A percentile compares a stretch with the other conserved stretches of the same genome.
phyloP scores from a whole-genome alignment of 805 yeast species.

The Candida manassasensis region DNA sequence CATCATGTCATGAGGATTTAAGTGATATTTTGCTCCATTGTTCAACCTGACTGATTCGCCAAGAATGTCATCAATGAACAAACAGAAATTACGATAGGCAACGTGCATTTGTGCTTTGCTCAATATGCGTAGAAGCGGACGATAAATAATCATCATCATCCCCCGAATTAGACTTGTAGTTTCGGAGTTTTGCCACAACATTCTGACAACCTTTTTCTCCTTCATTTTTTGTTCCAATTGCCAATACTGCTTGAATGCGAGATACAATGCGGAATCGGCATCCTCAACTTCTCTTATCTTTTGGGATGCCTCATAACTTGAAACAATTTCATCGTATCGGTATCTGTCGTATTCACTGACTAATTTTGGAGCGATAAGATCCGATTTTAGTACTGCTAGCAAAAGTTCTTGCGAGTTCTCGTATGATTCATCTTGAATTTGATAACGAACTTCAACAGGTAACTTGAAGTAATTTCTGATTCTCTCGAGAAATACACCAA shows the following conservation, averaged over 20 bases:
- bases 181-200: constrained; percentile 82
- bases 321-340: constrained; percentile 9
- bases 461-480: constrained; percentile 22
- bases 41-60: constrained; percentile 59
- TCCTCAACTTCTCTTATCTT: constrained; percentile 9
- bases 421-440: constrained; percentile 22
- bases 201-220: constrained; percentile 72
- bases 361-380: constrained; percentile 17
- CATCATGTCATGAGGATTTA: constrained; percentile 56
- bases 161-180: constrained; percentile 72
- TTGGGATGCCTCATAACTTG: constrained; percentile 19
- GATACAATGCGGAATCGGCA: constrained; percentile 34
- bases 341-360: constrained; percentile 4
- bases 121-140: constrained; percentile 36
- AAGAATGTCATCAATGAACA: constrained; percentile 50
- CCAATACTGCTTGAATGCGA: constrained; percentile 57
- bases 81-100: constrained; percentile 34
- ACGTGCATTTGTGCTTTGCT: constrained; percentile 35
- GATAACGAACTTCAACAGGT: constrained; percentile 11
- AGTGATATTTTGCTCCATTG: constrained; percentile 47
- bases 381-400: constrained; percentile 19
- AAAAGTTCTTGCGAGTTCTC: constrained; percentile 19
- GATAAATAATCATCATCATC: constrained; percentile 46
- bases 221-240: constrained; percentile 59
- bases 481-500: constrained; percentile 20